phyloP scores from a whole-genome alignment of 1,284 basidiomycete species.

The Boletus calvinii region DNA sequence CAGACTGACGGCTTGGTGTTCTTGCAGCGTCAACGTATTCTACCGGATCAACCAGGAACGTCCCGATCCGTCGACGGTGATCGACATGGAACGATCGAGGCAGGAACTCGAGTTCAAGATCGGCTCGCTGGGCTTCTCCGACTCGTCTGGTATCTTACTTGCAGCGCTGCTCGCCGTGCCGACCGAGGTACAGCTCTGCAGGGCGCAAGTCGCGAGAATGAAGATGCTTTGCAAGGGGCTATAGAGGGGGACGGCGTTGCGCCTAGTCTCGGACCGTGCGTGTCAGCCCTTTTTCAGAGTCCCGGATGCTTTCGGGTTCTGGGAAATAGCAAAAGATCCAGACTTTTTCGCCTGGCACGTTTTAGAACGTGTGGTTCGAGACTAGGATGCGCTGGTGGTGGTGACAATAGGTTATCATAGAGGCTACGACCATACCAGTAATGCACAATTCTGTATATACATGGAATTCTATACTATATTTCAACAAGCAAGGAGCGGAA shows the following conservation, averaged over 20 bases:
- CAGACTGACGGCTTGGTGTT: neutral
- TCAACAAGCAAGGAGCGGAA: neutral
- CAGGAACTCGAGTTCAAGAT: conserved; percentile 89
- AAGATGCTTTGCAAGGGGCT: conserved; percentile 72
- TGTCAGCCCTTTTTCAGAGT: neutral
- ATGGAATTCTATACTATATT: neutral
- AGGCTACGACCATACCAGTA: conserved; percentile 1
- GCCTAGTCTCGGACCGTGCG: neutral
- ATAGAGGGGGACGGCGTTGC: conserved; percentile 39
- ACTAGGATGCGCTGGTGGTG: neutral
- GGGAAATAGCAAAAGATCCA: too few species aligned
- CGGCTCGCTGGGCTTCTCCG: conserved; percentile 80
- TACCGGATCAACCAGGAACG: conserved; percentile 80
- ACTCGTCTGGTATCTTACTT: conserved; percentile 74
- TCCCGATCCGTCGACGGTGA: conserved; percentile 41
- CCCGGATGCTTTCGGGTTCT: neutral
- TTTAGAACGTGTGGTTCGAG: neutral
- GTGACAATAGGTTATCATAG: neutral
- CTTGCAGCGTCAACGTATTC: conserved; percentile 78
- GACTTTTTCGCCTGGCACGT: too few species aligned
- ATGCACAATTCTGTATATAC: conserved; percentile 2
- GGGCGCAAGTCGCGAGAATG: conserved; percentile 68
- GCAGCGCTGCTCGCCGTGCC: conserved; percentile 82
- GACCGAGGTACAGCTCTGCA: conserved; percentile 79
- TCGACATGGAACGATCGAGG: conserved; percentile 54